Conservation (phyloP, 805 yeast species). For the Pichia insulana region DNA sequence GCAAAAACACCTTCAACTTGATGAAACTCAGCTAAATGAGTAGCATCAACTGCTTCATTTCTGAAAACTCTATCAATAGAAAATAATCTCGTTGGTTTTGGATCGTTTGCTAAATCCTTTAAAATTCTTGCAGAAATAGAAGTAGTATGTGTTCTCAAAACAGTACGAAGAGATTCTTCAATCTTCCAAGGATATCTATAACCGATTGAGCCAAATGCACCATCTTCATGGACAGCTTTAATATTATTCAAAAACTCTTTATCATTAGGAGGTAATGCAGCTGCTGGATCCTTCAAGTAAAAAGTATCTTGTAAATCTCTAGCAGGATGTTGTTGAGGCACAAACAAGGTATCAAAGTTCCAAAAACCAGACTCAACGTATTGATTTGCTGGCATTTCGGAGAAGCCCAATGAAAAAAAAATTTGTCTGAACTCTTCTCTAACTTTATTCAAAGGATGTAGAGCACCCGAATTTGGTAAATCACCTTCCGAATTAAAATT, state of each 20-base stretch:
- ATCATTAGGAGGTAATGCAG: constrained; percentile 79
- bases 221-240: constrained; percentile 77
- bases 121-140: constrained; percentile 87
- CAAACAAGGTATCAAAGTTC: constrained; percentile 95
- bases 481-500: constrained; percentile 95
- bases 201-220: constrained; percentile 91
- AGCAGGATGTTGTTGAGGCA: constrained; percentile 99
- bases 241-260: constrained; percentile 67
- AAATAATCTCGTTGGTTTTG: constrained; percentile 84
- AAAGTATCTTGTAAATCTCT: constrained; percentile 98
- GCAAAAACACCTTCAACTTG: constrained; percentile 99
- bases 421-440: constrained; percentile 97
- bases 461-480: constrained; percentile 78
- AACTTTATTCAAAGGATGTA: constrained; percentile 94
- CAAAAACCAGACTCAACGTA: constrained; percentile 98
- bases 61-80: constrained; percentile 98
- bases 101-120: constrained; percentile 77
- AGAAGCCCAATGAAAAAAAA: constrained; percentile 95
- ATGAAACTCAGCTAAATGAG: constrained; percentile 98
- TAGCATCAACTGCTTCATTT: constrained; percentile 98
- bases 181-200: constrained; percentile 97
- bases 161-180: constrained; percentile 84
- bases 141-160: constrained; percentile 95
- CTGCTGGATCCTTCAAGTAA: constrained; percentile 86
- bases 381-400: constrained; percentile 98